Evolutionary conservation across 345 rosid species (phyloP), one percentile per base, ranked within the genome.

Genomic region (Dovyalis caffra): DNA sequence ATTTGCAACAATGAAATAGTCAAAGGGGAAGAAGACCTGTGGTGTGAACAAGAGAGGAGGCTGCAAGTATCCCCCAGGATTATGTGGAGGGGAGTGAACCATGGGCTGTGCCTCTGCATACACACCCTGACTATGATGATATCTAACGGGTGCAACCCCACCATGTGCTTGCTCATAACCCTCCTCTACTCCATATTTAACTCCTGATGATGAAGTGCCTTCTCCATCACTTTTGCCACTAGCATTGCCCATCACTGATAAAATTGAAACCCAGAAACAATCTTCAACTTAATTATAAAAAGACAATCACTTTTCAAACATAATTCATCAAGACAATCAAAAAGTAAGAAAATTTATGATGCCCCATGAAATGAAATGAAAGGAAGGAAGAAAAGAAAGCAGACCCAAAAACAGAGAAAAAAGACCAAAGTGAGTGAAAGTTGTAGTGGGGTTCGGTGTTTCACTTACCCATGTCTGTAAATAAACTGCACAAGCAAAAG

Each of bases 191-290:
- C 64, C 82, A 20, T 60, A 47, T 45, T 77, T 67, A 51, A 43
- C 78, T 57, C 82, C 84, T 43, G 47, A 43, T 37, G 83, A 83
- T 7, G 86, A 80, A 20, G 68, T 25, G 25, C 88, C 84, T 79
- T 80, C 89, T 71, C 80, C 91, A 78, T 78, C 88, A 70, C 62
- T 71, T 82, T 82, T 83, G 26, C 86, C 83, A 82, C 82, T 80
- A 83, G 77, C 94, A 88, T 90, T 88, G 78, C 94, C 94, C 94
- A 90, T 88, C 74, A 81, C 89, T 80, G 62, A 64, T 31, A 20
- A 75, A 82, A 74, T 38, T 37, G 34, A 57, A 76, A 70, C 76
- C 85, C 81, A 65, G 65, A 58, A 72, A 64, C 47, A 73, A 75
- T 56, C 75, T 53, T 71, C 37, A 70, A 66, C 12, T 53, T 5